Conservation (phyloP, 1,284 basidiomycete species). For the Naganishia albida region DNA sequence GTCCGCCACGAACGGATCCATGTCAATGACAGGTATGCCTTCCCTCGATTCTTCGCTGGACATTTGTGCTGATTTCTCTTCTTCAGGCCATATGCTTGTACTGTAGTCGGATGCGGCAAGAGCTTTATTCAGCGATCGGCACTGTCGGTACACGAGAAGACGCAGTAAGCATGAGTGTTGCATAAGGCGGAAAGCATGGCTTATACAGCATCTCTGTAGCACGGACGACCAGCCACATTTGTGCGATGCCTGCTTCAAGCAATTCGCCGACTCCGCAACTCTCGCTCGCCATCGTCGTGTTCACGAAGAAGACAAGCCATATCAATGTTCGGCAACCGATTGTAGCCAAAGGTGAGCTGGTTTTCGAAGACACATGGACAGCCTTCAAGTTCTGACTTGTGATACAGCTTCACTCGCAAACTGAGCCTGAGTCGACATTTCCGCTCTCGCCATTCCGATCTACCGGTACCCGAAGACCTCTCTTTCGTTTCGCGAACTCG, state of each 20-base stretch:
- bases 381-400: neutral
- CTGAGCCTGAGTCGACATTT: constrained; percentile 51
- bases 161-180: constrained; percentile 50
- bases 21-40: constrained; percentile 50
- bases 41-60: neutral
- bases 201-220: constrained; percentile 44
- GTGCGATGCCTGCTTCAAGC: constrained; percentile 58
- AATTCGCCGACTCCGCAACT: constrained; percentile 61
- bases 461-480: constrained; percentile 33
- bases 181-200: constrained; percentile 1
- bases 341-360: constrained; percentile 41
- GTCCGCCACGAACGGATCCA: constrained; percentile 57
- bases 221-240: constrained; percentile 62
- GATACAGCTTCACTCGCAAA: constrained; percentile 43
- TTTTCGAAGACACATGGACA: neutral
- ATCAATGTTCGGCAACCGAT: constrained; percentile 43
- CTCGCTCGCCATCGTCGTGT: constrained; percentile 61
- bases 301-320: constrained; percentile 56
- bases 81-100: constrained; percentile 51
- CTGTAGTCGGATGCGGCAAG: constrained; percentile 47
- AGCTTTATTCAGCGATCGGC: constrained; percentile 55
- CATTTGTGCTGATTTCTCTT: neutral
- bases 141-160: constrained; percentile 54
- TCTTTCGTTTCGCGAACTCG: constrained; percentile 3
- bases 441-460: constrained; percentile 45